Base-by-base conservation (phyloP, 2,329 filamentous ascomycete genomes). In the Sporothrix inflata region DNA sequence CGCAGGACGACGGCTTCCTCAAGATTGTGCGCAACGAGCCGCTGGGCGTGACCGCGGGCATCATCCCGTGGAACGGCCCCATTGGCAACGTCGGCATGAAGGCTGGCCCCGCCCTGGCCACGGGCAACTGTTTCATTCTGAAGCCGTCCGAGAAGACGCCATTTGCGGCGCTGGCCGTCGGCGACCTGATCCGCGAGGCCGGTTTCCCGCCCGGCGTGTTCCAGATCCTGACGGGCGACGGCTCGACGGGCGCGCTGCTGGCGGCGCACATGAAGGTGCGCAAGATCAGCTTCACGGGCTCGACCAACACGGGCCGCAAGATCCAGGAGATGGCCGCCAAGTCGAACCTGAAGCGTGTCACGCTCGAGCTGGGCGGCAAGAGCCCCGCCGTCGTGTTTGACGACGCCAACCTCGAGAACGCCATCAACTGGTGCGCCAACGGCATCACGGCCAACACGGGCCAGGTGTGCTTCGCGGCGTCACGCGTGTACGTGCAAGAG, bases 391-490 rank as follows among this genome's bases (percentile, higher is more conserved):
- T 92, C 55, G 83, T 92, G 69, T 85, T 91, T 6, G 87, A 88
- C 1, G 89, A 91, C 75, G 88, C 87, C 6, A 85, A 90, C 71
- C 77, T 92, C 40, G 87, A 90, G 24, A 85, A 84, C 75, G 90
- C 90, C n/a, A 88, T 76, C 9, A 74, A 42, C 42, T 82, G 80
- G 80, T 78, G 77, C 30, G 76, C 76, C n/a, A 80, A 81, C 73
- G 76, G 80, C 6, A 79, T 93, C 84, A 90, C 91, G 82, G 88
- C 89, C 72, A 92, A 92, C 76, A 90, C 89, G 0, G 91, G 91
- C 24, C 91, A 93, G 79, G 89, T 92, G 49, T 93, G 91, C 83
- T 92, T 91, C 42, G 92, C 92, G 75, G 90, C 90, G 4, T 91
- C 90, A 0, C 83, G 91, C 2, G 89, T 93, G 5, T 93, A 92